Conservation (phyloP, 1,284 basidiomycete genomes). For the Trichosporon sp. region DNA sequence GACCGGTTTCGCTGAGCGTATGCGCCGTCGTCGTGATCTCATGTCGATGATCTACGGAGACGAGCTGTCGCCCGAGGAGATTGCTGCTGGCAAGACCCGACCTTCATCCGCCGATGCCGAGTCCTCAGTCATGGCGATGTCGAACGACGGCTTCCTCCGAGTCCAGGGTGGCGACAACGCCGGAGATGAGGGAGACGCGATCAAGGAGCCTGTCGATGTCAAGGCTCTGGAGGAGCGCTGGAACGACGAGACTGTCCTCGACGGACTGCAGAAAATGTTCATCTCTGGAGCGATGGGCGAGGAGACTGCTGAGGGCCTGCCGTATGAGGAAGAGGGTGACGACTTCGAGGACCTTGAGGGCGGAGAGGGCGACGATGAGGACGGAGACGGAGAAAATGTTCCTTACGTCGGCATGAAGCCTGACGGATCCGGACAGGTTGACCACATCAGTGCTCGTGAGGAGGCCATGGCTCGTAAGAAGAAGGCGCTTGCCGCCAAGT, state of each 20-base stretch:
- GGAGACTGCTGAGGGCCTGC: conserved; percentile 54
- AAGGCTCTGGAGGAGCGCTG: conserved; percentile 68
- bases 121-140: conserved; percentile 42
- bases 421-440: conserved; percentile 31
- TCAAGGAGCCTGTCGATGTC: conserved; percentile 64
- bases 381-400: conserved; percentile 56
- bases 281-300: conserved; percentile 71
- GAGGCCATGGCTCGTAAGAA: conserved; percentile 80
- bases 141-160: conserved; percentile 73
- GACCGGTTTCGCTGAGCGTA: conserved; percentile 59
- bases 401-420: conserved; percentile 54
- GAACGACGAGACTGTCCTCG: conserved; percentile 80
- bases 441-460: conserved; percentile 58
- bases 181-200: conserved; percentile 67
- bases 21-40: conserved; percentile 68
- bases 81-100: conserved; percentile 61
- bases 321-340: conserved; percentile 58
- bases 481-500: conserved; percentile 87
- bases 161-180: conserved; percentile 58
- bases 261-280: conserved; percentile 84
- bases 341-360: conserved; percentile 62
- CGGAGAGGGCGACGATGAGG: conserved; percentile 58
- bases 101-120: conserved; percentile 52
- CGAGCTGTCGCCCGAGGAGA: conserved; percentile 70
- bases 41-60: conserved; percentile 83